Base-by-base conservation (phyloP, 495 filamentous ascomycete genomes). In the Aspergillus panamensis region DNA sequence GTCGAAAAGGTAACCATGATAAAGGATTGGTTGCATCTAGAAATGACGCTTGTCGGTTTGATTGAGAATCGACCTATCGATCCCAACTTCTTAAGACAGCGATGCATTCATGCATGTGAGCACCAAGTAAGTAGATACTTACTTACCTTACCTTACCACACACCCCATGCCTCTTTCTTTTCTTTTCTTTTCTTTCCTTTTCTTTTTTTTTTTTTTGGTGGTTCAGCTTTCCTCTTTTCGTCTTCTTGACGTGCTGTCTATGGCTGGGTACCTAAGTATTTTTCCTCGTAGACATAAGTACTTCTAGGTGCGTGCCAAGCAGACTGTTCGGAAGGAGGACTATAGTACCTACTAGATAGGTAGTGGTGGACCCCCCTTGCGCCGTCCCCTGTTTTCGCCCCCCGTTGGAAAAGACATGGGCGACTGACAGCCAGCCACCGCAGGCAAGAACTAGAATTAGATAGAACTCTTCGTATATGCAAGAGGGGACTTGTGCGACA, bases 281-380 rank as follows among this genome's bases (percentile, higher is more conserved):
- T 25, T 25, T 25, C 5, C 25, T 25, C 25, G 25, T 25, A 25
- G 25, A 2, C 25, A 25, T 25, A 25, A 5, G 25, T 25, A 25
- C 37, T 16, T 47, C 40, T 31, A 47, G n/a, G n/a, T n/a, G n/a
- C n/a, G n/a, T n/a, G n/a, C n/a, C n/a, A n/a, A n/a, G n/a, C n/a
- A n/a, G n/a, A n/a, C 25, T 25, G 25, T 25, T 25, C 2, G 25
- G 25, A 25, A 25, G 25, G 2, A 25, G 25, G 5, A 5, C 2
- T 25, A 25, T 25, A 25, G n/a, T n/a, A n/a, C n/a, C n/a, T n/a
- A n/a, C n/a, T n/a, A n/a, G n/a, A n/a, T n/a, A n/a, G n/a, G n/a
- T n/a, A n/a, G 25, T 25, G 25, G 25, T 5, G 25, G 25, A 25
- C 25, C 25, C 58, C 69, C 69, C 69, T 70, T 72, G 66, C 69